Conservation (phyloP, 495 filamentous ascomycete species). For the Lasiosphaeria hispida region DNA sequence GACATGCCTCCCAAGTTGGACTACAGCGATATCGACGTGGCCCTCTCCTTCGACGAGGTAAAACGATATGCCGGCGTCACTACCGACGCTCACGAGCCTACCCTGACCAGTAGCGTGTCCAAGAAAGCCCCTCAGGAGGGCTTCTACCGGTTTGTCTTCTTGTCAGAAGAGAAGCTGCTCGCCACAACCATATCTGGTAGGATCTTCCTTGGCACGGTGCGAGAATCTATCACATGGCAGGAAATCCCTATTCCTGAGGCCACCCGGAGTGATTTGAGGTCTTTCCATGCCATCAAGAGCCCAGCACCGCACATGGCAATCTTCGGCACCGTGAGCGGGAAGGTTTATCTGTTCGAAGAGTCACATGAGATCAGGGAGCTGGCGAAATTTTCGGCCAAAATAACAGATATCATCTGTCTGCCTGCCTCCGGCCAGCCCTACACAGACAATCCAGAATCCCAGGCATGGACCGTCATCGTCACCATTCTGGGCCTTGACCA, state of each 20-base stretch:
- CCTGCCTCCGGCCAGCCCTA: background rate
- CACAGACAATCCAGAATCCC: background rate
- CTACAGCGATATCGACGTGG: conserved; percentile 18
- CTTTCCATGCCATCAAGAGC: conserved; percentile 46
- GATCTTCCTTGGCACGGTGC: conserved; percentile 51
- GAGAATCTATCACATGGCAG: conserved; percentile 33
- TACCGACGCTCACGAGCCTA: background rate
- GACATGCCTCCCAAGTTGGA: background rate
- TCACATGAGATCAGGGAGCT: conserved; percentile 27
- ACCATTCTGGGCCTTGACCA: conserved; percentile 25
- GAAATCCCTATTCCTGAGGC: conserved; percentile 37
- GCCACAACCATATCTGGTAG: conserved; percentile 59
- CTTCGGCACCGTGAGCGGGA: conserved; percentile 54
- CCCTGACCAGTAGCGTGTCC: background rate
- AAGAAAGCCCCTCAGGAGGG: conserved; percentile 37
- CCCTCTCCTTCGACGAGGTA: conserved; percentile 22
- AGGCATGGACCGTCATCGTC: conserved; percentile 20
- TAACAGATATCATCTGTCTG: conserved; percentile 48
- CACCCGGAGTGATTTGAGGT: conserved; percentile 32
- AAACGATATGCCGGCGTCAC: conserved; percentile 1
- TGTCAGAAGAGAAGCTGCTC: conserved; percentile 56
- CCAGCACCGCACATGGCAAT: conserved; percentile 38
- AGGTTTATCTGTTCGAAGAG: conserved; percentile 47
- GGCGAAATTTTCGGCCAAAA: conserved; percentile 44
- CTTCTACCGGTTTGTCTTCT: conserved; percentile 64